These are phyloP conservation scores for Xerocomellus intermedius DNA, from an alignment of 768 basidiomycete species.

Conservation along the genomic window DNA sequence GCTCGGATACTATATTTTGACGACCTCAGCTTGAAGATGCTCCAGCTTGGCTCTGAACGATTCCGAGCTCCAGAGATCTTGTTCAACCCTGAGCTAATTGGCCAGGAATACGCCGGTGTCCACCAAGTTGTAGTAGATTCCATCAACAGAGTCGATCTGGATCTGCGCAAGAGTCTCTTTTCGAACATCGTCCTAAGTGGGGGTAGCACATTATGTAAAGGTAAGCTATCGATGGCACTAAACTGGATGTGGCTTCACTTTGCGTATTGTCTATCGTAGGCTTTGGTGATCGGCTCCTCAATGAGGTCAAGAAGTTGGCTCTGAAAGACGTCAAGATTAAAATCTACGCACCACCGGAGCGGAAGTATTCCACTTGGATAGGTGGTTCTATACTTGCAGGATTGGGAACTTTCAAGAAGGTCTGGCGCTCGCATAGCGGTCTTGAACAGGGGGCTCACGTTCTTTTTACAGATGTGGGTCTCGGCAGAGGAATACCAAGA, in stretches of 20 bases:
- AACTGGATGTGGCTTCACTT: slow-evolving; percentile 20
- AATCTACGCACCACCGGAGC: slow-evolving; percentile 98
- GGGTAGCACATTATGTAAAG: slow-evolving; percentile 93
- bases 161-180: slow-evolving; percentile 91
- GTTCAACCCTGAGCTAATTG: slow-evolving; percentile 96
- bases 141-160: slow-evolving; percentile 93
- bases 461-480: slow-evolving; percentile 87
- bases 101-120: slow-evolving; percentile 94
- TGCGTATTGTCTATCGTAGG: slow-evolving; percentile 42
- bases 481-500: slow-evolving; percentile 99
- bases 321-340: slow-evolving; percentile 97
- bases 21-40: slow-evolving; percentile 12
- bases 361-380: slow-evolving; percentile 97
- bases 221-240: slow-evolving; percentile 40
- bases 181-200: slow-evolving; percentile 97
- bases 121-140: slow-evolving; percentile 99
- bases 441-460: slow-evolving; percentile 4
- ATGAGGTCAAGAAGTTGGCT: slow-evolving; percentile 95
- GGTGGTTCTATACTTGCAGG: slow-evolving; percentile 97
- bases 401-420: slow-evolving; percentile 97
- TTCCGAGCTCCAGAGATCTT: slow-evolving; percentile 97
- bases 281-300: slow-evolving; percentile 93
- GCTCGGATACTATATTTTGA: slow-evolving; percentile 19
- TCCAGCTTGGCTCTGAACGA: slow-evolving; percentile 87
- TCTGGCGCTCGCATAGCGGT: slow-evolving; percentile 24